Evolutionary conservation across 257 asterid genomes (phyloP), one percentile per base, ranked within the genome.

Genomic region (Prunella vulgaris): DNA sequence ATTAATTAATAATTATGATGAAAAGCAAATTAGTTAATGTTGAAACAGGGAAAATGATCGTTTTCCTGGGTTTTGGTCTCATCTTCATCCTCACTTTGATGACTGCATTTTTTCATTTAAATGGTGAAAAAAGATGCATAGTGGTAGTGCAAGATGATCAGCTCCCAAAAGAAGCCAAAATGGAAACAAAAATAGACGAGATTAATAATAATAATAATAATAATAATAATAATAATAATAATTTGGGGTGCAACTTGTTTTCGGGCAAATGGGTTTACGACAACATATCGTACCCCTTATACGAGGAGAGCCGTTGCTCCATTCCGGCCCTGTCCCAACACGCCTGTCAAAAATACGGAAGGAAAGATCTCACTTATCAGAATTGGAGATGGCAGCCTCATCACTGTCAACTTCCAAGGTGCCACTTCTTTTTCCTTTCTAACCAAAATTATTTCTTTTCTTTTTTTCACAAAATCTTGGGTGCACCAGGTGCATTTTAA

Each of bases 371-470:
- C 33, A 70, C 71, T 15, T 87, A 84, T 72, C 88, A 78, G 67
- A 44, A 82, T 15, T 89, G 92, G 96, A 72, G 90, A 67, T 89
- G 96, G 96, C 90, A 90, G 66, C 93, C 97, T 58, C 84, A 79
- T 68, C 69, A 76, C 0, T 90, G 97, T 58, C 79, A 87, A 58
- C 81, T 90, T 40, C 90, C 97, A 17, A 86, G 97, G 98, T 87
- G 1, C 1, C 8, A 7, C 2, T 18, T 7, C 10, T 21, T 21
- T 17, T 49, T 49, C 7, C 7, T 20, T 22, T 53, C 14, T 0
- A 18, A 4, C 8, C 0, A 10, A 21, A 21, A 8, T 21, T 21
- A 44, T 44, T 7, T 4, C 37, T 4, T 32, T 32, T 32, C 37
- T 30, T 30, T 27, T 27, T 27, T 27, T 27, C 2, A 4, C n/a